phyloP scores from a whole-genome alignment of 1,284 basidiomycete genomes.

The Apiotrichum gamsii region DNA sequence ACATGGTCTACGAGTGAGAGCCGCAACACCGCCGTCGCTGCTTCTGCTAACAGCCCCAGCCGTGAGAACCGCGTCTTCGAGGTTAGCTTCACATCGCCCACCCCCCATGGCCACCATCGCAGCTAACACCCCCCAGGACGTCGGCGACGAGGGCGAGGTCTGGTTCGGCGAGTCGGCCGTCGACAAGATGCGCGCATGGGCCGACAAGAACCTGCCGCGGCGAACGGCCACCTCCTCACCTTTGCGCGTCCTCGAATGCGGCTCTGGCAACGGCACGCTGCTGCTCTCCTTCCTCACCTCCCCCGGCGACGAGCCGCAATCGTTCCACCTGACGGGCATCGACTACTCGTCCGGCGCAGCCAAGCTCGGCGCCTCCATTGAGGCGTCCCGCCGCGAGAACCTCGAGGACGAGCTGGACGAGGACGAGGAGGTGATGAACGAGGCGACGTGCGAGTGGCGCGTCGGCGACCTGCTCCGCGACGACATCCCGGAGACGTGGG shows the following conservation, averaged over 20 bases:
- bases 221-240: conserved; percentile 10
- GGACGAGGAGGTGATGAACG: conserved; percentile 36
- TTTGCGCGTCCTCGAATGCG: conserved; percentile 39
- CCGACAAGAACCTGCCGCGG: conserved; percentile 29
- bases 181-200: conserved; percentile 46
- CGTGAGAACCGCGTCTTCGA: conserved; percentile 46
- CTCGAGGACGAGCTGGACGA: conserved; percentile 22
- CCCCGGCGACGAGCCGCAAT: conserved; percentile 21
- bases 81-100: conserved; percentile 15
- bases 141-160: conserved; percentile 33
- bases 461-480: conserved; percentile 38
- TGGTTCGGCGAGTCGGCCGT: conserved; percentile 47
- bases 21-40: background rate
- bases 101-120: no score
- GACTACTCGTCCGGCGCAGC: conserved; percentile 41
- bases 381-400: conserved; percentile 21
- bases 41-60: conserved; percentile 14
- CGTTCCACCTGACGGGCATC: conserved; percentile 43
- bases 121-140: conserved; percentile 1
- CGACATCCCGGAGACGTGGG: conserved; percentile 39
- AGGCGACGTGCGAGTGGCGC: conserved; percentile 34
- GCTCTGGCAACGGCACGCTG: conserved; percentile 45
- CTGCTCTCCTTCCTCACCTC: conserved; percentile 45
- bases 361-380: conserved; percentile 31
- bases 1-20: conserved; percentile 44